Conservation (phyloP, 2,329 filamentous ascomycete species). For the Aspergillus candidus region DNA sequence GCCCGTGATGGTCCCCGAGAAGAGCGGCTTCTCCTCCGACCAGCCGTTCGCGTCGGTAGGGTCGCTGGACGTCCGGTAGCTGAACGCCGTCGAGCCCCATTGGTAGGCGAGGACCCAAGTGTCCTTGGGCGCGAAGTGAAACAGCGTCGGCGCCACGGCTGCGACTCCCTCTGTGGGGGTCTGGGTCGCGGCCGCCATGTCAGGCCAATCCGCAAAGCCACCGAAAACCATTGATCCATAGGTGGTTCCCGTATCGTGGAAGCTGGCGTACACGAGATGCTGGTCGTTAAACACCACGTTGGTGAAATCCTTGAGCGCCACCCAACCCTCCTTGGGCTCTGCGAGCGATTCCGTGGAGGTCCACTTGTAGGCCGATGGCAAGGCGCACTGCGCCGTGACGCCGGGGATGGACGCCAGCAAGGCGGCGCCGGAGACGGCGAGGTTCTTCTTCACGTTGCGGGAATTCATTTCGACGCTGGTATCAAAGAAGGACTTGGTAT, state of each 20-base stretch:
- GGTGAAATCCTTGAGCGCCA: slow-evolving; percentile 59
- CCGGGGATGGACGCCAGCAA: not conserved
- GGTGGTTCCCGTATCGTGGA: slow-evolving; percentile 36
- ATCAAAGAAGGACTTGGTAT: no score
- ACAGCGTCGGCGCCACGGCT: slow-evolving; percentile 58
- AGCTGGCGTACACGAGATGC: slow-evolving; percentile 56
- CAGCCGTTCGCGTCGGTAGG: slow-evolving; percentile 55
- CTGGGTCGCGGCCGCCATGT: slow-evolving; percentile 49
- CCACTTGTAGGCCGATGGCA: slow-evolving; percentile 56
- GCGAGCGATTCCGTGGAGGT: slow-evolving; percentile 48
- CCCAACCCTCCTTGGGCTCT: slow-evolving; percentile 49
- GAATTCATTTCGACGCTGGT: no score
- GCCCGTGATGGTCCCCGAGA: slow-evolving; percentile 47
- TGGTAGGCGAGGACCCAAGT: slow-evolving; percentile 62
- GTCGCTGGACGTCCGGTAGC: slow-evolving; percentile 54
- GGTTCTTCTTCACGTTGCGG: no score
- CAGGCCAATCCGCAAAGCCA: slow-evolving; percentile 48
- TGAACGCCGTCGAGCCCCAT: slow-evolving; percentile 56
- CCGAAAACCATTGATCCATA: slow-evolving; percentile 58
- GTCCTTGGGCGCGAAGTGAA: slow-evolving; percentile 57
- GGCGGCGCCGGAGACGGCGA: not conserved
- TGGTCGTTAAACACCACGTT: slow-evolving; percentile 50
- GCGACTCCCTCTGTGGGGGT: slow-evolving; percentile 48
- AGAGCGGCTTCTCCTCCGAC: slow-evolving; percentile 50
- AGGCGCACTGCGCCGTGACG: slow-evolving; percentile 34